Percentiles rank a stretch among this genome's conserved stretches.
phyloP scores from a whole-genome alignment of 2,329 filamentous ascomycete genomes.

The Aspergillus neoniger region DNA sequence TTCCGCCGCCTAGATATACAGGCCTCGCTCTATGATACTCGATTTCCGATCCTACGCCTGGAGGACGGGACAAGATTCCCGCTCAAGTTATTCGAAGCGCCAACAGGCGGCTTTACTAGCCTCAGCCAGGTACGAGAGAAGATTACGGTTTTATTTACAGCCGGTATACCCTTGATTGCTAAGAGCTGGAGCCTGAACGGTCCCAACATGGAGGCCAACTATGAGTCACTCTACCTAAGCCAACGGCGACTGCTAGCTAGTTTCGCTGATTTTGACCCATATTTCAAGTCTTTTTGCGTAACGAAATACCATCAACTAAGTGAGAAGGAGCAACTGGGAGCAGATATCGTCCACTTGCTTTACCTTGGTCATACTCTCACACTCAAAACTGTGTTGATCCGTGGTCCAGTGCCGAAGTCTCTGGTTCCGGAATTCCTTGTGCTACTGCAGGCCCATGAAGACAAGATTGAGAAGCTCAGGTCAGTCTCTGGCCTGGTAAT shows the following conservation, averaged over 20 bases:
- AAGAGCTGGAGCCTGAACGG: background rate
- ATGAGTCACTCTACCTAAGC: background rate
- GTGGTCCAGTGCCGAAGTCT: background rate
- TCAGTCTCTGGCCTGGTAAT: background rate
- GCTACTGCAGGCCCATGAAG: background rate
- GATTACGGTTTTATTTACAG: background rate
- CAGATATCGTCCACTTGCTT: background rate
- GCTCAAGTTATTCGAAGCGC: background rate
- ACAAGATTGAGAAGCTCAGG: background rate
- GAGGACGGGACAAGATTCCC: background rate
- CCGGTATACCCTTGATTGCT: background rate
- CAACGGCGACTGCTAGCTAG: constrained; percentile 3
- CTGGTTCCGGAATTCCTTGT: background rate
- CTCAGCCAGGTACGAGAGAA: background rate
- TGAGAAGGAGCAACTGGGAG: background rate
- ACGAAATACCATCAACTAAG: background rate
- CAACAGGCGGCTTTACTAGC: background rate
- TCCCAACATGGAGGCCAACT: background rate
- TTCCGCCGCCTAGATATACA: constrained; percentile 7
- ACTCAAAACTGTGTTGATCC: constrained; percentile 6
- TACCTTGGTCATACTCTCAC: constrained; percentile 2
- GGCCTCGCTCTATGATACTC: background rate
- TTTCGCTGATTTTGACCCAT: background rate
- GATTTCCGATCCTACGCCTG: background rate
- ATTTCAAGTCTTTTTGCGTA: background rate